Conservation (phyloP, 2,329 filamentous ascomycete species). For the Verticillium nonalfalfae region DNA sequence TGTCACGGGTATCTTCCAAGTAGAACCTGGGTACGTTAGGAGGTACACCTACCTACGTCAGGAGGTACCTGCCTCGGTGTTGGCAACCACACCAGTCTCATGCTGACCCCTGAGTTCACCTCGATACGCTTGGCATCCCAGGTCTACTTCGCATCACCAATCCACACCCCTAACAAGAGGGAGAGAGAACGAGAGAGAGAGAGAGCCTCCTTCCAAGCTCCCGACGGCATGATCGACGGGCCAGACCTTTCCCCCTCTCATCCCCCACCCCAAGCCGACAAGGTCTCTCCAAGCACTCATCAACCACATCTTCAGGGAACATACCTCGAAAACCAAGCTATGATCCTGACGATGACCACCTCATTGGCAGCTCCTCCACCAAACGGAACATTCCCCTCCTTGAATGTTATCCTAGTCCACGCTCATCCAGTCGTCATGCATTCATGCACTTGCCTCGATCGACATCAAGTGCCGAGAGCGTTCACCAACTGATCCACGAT, state of each 20-base stretch:
- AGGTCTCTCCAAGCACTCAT: not conserved
- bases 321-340: not conserved
- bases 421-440: not conserved
- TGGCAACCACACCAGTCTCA: not conserved
- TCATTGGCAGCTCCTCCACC: not conserved
- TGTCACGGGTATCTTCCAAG: no score
- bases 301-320: not conserved
- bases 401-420: not conserved
- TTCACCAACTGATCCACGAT: no score
- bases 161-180: not conserved
- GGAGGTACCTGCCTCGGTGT: no score
- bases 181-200: no score
- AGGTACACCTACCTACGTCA: no score
- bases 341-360: not conserved
- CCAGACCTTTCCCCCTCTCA: not conserved
- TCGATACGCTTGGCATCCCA: not conserved
- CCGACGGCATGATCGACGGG: not conserved
- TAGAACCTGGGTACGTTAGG: no score
- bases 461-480: not conserved
- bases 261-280: no score
- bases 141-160: not conserved
- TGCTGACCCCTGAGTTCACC: not conserved
- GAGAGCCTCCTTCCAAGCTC: not conserved
- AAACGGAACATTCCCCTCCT: constrained; percentile 10
- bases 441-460: not conserved